These are phyloP conservation scores for Omphalotus olearius DNA, from an alignment of 1,284 basidiomycete species.

Conservation along the genomic window DNA sequence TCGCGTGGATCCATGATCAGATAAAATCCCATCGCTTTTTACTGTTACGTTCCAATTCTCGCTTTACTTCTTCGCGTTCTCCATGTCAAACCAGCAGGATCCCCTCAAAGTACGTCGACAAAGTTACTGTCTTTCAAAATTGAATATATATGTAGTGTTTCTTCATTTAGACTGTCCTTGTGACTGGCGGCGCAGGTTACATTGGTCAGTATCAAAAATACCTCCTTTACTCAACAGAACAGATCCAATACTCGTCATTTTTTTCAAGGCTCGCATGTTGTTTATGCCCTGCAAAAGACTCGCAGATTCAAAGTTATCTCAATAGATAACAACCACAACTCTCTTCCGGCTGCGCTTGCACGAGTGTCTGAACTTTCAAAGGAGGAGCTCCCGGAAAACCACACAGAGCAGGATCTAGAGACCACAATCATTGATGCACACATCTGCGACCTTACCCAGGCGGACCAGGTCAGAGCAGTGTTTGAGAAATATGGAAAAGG, in stretches of 20 bases:
- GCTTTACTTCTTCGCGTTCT: not conserved
- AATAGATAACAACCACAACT: slow-evolving; percentile 94
- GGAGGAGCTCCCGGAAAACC: slow-evolving; percentile 54
- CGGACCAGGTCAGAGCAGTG: slow-evolving; percentile 67
- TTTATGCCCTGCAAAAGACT: slow-evolving; percentile 82
- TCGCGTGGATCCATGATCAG: not conserved
- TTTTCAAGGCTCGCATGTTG: slow-evolving; percentile 81
- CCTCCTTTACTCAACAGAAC: not conserved
- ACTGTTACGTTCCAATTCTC: not conserved
- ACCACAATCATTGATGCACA: slow-evolving; percentile 70
- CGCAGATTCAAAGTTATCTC: slow-evolving; percentile 87
- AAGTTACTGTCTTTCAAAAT: not conserved
- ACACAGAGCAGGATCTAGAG: slow-evolving; percentile 61
- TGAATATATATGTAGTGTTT: not conserved
- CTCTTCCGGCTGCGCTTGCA: slow-evolving; percentile 68
- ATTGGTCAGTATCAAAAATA: slow-evolving; percentile 7
- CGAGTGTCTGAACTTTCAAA: slow-evolving; percentile 79
- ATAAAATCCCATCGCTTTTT: not conserved
- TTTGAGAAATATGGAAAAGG: slow-evolving; percentile 86
- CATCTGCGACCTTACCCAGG: slow-evolving; percentile 71
- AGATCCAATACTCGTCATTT: not conserved
- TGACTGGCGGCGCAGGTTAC: slow-evolving; percentile 15
- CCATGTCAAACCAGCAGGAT: not conserved
- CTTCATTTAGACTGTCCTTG: slow-evolving; percentile 15
- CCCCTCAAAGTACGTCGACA: slow-evolving; percentile 11